Conservation (phyloP, 2,329 filamentous ascomycete species). For the Zarea fungicola region DNA sequence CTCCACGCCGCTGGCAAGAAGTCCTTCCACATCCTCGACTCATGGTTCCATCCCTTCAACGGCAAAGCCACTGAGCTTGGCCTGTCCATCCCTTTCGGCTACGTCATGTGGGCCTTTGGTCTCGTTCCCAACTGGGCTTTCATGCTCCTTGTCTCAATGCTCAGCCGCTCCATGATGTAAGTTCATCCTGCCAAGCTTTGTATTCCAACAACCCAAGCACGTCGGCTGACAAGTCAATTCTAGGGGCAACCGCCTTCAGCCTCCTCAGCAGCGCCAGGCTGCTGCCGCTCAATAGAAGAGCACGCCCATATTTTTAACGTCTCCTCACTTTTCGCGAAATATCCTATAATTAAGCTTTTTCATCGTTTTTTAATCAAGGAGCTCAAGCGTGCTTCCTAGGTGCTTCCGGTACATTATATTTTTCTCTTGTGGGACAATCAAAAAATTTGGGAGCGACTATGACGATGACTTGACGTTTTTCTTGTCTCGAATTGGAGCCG, state of each 20-base stretch:
- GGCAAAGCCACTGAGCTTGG: conserved; percentile 59
- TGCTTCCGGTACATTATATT: conserved; percentile 9
- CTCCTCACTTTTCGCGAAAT: conserved; percentile 1
- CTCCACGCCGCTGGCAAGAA: conserved; percentile 48
- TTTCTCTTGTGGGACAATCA: conserved; percentile 5
- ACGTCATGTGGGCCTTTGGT: conserved; percentile 61
- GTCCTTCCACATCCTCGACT: conserved; percentile 50
- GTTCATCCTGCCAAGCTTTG: conserved; percentile 28
- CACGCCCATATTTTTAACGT: background rate
- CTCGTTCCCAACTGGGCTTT: conserved; percentile 69
- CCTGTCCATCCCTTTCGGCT: conserved; percentile 60
- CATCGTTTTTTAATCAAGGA: conserved; percentile 1
- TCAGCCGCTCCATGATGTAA: conserved; percentile 73
- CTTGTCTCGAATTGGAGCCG: conserved; percentile 8
- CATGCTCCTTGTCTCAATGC: conserved; percentile 70
- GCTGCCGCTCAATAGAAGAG: conserved; percentile 10
- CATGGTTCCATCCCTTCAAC: conserved; percentile 72
- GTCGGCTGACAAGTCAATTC: conserved; percentile 19
- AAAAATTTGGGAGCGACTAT: conserved; percentile 5
- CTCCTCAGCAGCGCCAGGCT: conserved; percentile 10
- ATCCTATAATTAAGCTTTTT: conserved; percentile 10
- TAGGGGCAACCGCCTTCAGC: conserved; percentile 34
- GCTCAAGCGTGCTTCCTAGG: conserved; percentile 9
- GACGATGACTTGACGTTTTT: conserved; percentile 9
- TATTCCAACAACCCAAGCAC: background rate